Percentiles rank a stretch among this genome's conserved stretches.
phyloP scores from a whole-genome alignment of 1,284 basidiomycete genomes.

The Sphaerobolus stellatus region DNA sequence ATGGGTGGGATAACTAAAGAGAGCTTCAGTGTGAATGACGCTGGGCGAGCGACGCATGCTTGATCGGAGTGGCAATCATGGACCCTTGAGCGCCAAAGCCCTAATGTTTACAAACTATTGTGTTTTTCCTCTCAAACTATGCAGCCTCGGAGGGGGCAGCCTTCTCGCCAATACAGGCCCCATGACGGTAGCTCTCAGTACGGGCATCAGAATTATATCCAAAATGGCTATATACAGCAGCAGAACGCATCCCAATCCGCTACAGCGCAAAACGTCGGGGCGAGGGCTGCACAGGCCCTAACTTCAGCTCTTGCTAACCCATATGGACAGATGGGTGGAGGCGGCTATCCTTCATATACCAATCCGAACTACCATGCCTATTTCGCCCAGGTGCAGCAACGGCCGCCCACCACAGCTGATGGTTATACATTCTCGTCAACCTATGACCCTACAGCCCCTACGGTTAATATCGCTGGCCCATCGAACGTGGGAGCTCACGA shows the following conservation, averaged over 20 bases:
- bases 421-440: slow-evolving; percentile 58
- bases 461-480: slow-evolving; percentile 4
- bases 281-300: slow-evolving; percentile 28
- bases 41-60: no score
- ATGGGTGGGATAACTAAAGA: no score
- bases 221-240: neutral
- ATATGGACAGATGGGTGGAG: slow-evolving; percentile 33
- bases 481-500: neutral
- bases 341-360: slow-evolving; percentile 19
- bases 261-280: slow-evolving; percentile 1
- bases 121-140: no score
- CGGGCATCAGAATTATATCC: no score
- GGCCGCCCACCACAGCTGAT: slow-evolving; percentile 42
- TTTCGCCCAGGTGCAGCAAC: slow-evolving; percentile 32
- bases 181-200: no score
- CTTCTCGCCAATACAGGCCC: no score
- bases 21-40: no score
- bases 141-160: slow-evolving; percentile 9
- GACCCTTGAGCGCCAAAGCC: no score
- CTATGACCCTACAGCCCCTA: slow-evolving; percentile 34
- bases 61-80: no score
- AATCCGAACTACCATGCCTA: slow-evolving; percentile 63
- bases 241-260: neutral
- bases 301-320: slow-evolving; percentile 39
- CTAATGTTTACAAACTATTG: no score